A percentile compares a stretch with the other conserved stretches of the same genome.
Conservation (phyloP, 352 stramenopile genomes). For the Phytopythium mirpurense region DNA sequence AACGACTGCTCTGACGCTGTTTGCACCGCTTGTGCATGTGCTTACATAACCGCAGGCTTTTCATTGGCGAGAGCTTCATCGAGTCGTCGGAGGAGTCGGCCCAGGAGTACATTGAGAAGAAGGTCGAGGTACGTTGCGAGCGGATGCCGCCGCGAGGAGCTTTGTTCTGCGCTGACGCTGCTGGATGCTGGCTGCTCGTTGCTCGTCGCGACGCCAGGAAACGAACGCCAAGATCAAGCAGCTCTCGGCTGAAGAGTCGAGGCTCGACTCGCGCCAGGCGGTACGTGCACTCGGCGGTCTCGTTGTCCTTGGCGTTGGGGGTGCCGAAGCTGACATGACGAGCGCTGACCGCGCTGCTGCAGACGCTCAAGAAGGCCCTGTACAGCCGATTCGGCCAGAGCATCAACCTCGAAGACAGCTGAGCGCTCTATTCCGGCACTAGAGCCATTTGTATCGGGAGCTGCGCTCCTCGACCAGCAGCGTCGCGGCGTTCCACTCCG, state of each 20-base stretch:
- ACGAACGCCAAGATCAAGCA: conserved; percentile 77
- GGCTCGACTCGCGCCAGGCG: conserved; percentile 86
- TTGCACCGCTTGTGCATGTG: too few relatives aligned
- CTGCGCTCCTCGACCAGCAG: conserved; percentile 57
- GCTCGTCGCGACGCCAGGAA: too few relatives aligned
- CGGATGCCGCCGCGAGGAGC: neutral
- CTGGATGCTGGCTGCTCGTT: too few relatives aligned
- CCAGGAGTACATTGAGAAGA: conserved; percentile 91
- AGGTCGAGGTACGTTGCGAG: conserved; percentile 59
- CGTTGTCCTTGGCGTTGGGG: too few relatives aligned
- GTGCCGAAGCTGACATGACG: too few relatives aligned
- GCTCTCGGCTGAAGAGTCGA: conserved; percentile 81
- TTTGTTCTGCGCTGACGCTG: too few relatives aligned
- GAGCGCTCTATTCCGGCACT: conserved; percentile 6
- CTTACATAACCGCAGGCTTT: conserved; percentile 39
- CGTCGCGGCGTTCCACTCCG: conserved; percentile 55
- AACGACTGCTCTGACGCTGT: neutral
- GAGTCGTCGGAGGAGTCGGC: conserved; percentile 92
- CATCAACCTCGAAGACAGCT: conserved; percentile 96
- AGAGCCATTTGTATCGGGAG: conserved; percentile 50
- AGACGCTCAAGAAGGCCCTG: conserved; percentile 91
- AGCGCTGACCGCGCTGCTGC: neutral
- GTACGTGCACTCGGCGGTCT: conserved; percentile 21
- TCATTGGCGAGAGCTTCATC: conserved; percentile 96
- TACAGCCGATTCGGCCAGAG: conserved; percentile 95